Evolutionary conservation across 306 rosid species (phyloP).

Genomic region (Prunus salicina): DNA sequence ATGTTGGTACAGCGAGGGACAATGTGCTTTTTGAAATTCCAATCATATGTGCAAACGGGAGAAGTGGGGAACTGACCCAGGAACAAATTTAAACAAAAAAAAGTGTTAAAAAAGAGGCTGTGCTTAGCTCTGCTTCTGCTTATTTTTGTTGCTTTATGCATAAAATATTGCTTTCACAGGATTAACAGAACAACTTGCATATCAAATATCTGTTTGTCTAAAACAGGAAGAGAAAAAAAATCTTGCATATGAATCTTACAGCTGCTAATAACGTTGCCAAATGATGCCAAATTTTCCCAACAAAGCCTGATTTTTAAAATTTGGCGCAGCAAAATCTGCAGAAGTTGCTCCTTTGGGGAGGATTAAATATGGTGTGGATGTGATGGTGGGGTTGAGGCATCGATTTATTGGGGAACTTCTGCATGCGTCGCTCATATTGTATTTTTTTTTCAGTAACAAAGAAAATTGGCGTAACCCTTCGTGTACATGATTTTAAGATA

Average conservation of each 20-base stretch:
- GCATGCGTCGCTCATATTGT: not conserved
- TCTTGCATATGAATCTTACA: conserved; percentile 10
- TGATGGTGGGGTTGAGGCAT: not conserved
- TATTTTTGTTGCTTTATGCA: conserved; percentile 5
- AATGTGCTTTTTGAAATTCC: not conserved
- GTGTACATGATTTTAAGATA: too few species aligned
- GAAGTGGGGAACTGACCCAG: conserved; percentile 5
- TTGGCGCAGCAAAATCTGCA: not conserved
- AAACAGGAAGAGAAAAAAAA: not conserved
- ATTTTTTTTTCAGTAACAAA: not conserved
- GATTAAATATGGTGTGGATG: not conserved
- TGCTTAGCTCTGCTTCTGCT: not conserved
- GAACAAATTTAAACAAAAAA: not conserved
- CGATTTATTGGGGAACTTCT: not conserved
- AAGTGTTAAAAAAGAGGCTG: not conserved
- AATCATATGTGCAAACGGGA: not conserved
- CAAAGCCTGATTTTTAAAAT: not conserved
- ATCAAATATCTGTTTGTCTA: not conserved
- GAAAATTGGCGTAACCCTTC: not conserved
- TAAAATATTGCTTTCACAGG: not conserved
- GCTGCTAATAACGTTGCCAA: conserved; percentile 4
- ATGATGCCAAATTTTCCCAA: conserved; percentile 13
- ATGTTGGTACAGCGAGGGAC: not conserved
- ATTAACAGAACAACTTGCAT: conserved; percentile 1
- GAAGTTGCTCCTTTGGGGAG: not conserved